Conservation (phyloP, 2,329 filamentous ascomycete species). For the Pseudomassariella vexata region DNA sequence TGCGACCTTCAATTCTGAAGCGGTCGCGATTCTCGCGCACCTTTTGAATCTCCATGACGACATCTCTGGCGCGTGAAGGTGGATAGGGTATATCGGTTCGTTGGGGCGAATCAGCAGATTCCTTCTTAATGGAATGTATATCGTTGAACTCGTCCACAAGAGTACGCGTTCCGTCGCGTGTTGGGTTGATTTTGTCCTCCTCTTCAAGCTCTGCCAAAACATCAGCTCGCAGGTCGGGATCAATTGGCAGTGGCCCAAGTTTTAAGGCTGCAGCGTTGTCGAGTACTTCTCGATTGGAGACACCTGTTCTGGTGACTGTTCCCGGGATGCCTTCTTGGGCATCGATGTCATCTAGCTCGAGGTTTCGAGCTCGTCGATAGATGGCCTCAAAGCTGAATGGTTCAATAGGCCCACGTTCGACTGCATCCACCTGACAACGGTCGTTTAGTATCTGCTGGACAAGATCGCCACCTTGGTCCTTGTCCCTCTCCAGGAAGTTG, state of each 20-base stretch:
- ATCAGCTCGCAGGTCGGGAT: constrained; percentile 75
- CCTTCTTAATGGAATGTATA: constrained; percentile 77
- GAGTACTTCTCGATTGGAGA: constrained; percentile 55
- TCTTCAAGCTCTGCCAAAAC: constrained; percentile 83
- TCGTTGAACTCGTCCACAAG: constrained; percentile 84
- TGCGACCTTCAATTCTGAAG: constrained; percentile 80
- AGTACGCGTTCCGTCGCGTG: constrained; percentile 62
- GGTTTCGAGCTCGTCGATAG: constrained; percentile 52
- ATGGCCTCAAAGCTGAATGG: constrained; percentile 58
- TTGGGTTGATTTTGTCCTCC: constrained; percentile 73
- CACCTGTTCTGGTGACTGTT: constrained; percentile 46
- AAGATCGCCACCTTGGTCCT: constrained; percentile 71
- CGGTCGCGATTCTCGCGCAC: constrained; percentile 89
- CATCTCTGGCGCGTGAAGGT: constrained; percentile 80
- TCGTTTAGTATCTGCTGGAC: constrained; percentile 67
- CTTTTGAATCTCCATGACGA: constrained; percentile 90
- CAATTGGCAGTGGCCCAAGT: constrained; percentile 79
- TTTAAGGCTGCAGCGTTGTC: constrained; percentile 56
- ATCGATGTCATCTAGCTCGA: constrained; percentile 58
- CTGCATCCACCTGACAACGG: constrained; percentile 53
- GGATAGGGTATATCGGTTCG: constrained; percentile 79
- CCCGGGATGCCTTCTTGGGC: constrained; percentile 61
- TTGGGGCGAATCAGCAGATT: constrained; percentile 75
- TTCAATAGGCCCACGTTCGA: constrained; percentile 56
- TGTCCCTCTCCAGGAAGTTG: constrained; percentile 83